Conservation (phyloP, 805 yeast species). For the Wickerhamomyces alni region DNA sequence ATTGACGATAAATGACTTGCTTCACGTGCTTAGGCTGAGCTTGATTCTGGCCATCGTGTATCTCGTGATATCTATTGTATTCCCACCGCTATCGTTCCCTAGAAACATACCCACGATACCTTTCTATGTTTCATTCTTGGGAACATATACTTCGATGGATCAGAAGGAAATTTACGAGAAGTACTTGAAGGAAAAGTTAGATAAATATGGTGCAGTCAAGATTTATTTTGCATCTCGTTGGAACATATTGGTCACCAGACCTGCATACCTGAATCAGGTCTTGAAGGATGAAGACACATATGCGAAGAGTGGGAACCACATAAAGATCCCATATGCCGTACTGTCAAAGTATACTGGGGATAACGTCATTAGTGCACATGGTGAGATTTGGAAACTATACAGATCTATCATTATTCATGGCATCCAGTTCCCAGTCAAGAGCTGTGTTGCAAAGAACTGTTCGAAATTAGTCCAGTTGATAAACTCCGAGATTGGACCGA, state of each 20-base stretch:
- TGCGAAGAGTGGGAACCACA: constrained; percentile 56
- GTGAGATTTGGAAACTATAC: constrained; percentile 43
- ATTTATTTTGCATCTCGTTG: constrained; percentile 56
- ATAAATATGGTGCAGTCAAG: constrained; percentile 51
- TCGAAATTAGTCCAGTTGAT: constrained; percentile 26
- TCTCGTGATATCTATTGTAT: constrained; percentile 7
- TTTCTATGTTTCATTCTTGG: constrained; percentile 48
- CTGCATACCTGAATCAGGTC: constrained; percentile 38
- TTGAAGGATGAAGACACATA: constrained; percentile 43
- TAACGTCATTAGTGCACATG: constrained; percentile 55
- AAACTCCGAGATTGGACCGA: constrained; percentile 11
- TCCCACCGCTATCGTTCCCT: constrained; percentile 50
- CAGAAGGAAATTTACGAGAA: constrained; percentile 40
- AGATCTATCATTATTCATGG: constrained; percentile 40
- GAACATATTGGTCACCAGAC: constrained; percentile 49
- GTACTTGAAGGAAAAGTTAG: constrained; percentile 39
- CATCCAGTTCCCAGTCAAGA: constrained; percentile 41
- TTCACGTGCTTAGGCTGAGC: background rate
- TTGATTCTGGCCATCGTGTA: constrained; percentile 1
- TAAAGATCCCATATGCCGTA: constrained; percentile 50
- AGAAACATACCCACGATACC: constrained; percentile 55
- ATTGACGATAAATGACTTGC: background rate
- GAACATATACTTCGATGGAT: constrained; percentile 37
- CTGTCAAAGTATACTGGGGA: constrained; percentile 53
- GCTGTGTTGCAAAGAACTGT: constrained; percentile 34